phyloP scores from a whole-genome alignment of 2,329 filamentous ascomycete species.

The Aspergillus quadrilineatus region DNA sequence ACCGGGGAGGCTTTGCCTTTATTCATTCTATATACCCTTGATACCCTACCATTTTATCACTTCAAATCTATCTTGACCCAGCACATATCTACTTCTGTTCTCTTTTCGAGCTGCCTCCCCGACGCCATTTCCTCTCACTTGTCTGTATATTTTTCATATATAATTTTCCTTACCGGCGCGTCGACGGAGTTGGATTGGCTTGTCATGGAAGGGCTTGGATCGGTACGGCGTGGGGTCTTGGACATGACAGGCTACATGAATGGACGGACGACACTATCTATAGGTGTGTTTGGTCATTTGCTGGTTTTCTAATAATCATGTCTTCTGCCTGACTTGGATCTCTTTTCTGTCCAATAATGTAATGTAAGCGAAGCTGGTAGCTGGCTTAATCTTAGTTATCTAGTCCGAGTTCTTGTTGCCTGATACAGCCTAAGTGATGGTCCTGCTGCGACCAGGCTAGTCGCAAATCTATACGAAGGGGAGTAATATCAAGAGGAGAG shows the following conservation, averaged over 20 bases:
- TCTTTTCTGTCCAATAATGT: no score
- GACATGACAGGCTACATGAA: not conserved
- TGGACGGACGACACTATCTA: not conserved
- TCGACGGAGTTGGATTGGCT: not conserved
- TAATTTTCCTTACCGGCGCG: not conserved
- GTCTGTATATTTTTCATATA: no score
- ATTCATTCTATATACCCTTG: slow-evolving; percentile 1
- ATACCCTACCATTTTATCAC: not conserved
- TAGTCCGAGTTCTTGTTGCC: no score
- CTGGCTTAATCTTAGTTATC: no score
- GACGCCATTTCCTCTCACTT: not conserved
- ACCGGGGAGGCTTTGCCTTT: not conserved
- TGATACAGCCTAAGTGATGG: no score
- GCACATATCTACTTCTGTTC: not conserved
- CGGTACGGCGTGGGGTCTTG: not conserved
- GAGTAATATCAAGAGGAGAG: no score
- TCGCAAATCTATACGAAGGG: no score
- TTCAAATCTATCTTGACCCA: not conserved
- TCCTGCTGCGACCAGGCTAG: no score
- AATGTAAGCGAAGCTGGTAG: no score
- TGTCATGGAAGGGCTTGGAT: not conserved
- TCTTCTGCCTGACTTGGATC: no score
- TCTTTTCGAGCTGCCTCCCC: not conserved
- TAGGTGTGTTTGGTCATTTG: not conserved
- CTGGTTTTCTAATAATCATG: not conserved